These are phyloP conservation scores for Musa schizocarpa DNA, from an alignment of 176 grass and related monocot species.

Conservation along the genomic window DNA sequence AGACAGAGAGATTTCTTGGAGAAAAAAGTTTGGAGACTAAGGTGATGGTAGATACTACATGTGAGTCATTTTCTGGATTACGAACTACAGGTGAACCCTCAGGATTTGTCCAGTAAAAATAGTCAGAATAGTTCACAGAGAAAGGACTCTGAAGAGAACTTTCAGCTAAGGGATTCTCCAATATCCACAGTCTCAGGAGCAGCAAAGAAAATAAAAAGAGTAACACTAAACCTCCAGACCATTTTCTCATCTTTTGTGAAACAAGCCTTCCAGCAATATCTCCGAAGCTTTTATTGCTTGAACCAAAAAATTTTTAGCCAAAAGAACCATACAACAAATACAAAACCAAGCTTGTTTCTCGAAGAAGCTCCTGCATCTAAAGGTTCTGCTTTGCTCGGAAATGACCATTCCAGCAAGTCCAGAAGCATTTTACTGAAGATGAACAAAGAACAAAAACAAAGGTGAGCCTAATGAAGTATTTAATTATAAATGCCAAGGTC, in stretches of 20 bases:
- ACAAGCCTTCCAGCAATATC: not conserved
- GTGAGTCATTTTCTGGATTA: constrained; percentile 46
- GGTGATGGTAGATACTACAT: constrained; percentile 37
- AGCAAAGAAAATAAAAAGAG: constrained; percentile 51
- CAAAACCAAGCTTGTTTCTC: not conserved
- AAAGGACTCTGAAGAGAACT: constrained; percentile 61
- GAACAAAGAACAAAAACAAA: not conserved
- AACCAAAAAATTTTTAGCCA: not conserved
- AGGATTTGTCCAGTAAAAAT: constrained; percentile 50
- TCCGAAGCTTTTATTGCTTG: not conserved
- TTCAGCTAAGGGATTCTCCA: constrained; percentile 59
- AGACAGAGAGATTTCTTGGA: constrained; percentile 62
- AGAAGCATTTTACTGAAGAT: not conserved
- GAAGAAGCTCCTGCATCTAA: not conserved
- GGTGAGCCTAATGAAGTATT: not conserved
- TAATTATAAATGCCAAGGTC: not conserved
- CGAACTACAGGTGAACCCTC: constrained; percentile 44
- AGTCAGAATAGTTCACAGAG: constrained; percentile 41
- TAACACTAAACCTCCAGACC: constrained; percentile 50
- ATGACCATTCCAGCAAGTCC: not conserved
- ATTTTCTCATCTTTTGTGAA: constrained; percentile 71
- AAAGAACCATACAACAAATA: not conserved
- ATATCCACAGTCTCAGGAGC: constrained; percentile 62
- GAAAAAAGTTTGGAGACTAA: constrained; percentile 49
- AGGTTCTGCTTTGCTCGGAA: not conserved